Percentiles rank a stretch among this genome's conserved stretches.
Evolutionary conservation across 1,284 basidiomycete genomes (phyloP).

Genomic region (Xanthoconium separans): DNA sequence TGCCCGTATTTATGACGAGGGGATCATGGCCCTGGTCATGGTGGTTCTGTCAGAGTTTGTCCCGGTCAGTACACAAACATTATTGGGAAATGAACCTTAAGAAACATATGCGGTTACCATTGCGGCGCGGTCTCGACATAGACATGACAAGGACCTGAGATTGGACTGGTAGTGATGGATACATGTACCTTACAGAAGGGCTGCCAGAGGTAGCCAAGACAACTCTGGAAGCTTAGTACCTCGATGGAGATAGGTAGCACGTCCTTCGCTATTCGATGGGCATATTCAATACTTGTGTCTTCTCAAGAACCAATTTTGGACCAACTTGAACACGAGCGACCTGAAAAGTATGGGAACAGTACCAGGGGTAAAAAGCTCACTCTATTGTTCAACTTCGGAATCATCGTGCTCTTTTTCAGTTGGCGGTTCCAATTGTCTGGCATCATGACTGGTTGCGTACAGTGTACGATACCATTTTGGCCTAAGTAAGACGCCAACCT

Average conservation of each 20-base stretch:
- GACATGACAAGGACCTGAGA: not conserved
- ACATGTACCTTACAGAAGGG: not conserved
- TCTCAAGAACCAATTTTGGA: not conserved
- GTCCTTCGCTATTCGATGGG: not conserved
- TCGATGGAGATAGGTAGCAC: not conserved
- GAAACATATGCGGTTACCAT: constrained; percentile 1
- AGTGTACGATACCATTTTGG: too few species aligned
- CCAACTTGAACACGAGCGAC: too few species aligned
- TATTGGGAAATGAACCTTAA: not conserved
- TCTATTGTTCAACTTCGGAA: too few species aligned
- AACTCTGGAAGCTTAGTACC: not conserved
- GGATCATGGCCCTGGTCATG: not conserved
- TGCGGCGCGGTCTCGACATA: not conserved
- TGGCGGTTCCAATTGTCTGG: too few species aligned
- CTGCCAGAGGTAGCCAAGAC: not conserved
- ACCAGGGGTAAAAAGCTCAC: too few species aligned
- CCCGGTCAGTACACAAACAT: not conserved
- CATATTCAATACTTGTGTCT: not conserved
- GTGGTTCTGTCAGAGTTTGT: not conserved
- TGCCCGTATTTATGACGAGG: constrained; percentile 18
- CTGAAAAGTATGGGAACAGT: too few species aligned
- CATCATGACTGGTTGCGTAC: too few species aligned
- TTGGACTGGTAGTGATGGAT: constrained; percentile 6
- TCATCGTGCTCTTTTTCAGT: too few species aligned
- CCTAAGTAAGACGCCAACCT: too few species aligned